A percentile compares a stretch with the other conserved stretches of the same genome.
Conservation (phyloP, 169 alveolate genomes). For the Cystoisospora suis region DNA sequence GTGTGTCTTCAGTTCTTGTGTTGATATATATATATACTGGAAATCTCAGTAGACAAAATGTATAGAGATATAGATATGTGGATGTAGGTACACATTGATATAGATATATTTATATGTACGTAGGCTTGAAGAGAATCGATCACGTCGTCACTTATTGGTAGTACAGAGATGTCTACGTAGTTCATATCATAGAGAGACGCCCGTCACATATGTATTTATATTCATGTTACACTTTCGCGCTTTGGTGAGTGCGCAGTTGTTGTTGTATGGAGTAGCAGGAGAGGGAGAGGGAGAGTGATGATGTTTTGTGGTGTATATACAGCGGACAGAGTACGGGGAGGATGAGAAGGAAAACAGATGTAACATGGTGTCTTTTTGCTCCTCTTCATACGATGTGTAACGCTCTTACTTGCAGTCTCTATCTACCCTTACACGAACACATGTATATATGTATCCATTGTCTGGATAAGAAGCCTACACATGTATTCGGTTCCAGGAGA, state of each 20-base stretch:
- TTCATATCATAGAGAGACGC: background rate
- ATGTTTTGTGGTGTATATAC: no score
- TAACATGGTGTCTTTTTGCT: background rate
- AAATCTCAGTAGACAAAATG: background rate
- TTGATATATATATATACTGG: background rate
- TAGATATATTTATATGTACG: background rate
- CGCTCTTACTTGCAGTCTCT: background rate
- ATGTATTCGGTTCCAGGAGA: background rate
- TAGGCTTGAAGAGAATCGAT: background rate
- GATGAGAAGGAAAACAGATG: no score
- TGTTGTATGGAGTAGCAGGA: no score
- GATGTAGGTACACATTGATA: background rate
- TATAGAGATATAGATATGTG: background rate
- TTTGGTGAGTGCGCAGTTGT: background rate
- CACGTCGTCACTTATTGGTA: background rate
- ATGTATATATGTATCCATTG: background rate
- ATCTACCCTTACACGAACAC: background rate
- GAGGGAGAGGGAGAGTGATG: no score
- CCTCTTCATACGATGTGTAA: background rate
- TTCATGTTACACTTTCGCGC: background rate
- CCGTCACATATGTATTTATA: background rate
- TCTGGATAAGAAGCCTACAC: background rate
- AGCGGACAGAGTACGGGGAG: no score
- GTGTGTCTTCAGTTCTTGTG: no score
- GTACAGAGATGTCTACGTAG: background rate